Conservation (phyloP, 805 yeast species). For the Candida takata region DNA sequence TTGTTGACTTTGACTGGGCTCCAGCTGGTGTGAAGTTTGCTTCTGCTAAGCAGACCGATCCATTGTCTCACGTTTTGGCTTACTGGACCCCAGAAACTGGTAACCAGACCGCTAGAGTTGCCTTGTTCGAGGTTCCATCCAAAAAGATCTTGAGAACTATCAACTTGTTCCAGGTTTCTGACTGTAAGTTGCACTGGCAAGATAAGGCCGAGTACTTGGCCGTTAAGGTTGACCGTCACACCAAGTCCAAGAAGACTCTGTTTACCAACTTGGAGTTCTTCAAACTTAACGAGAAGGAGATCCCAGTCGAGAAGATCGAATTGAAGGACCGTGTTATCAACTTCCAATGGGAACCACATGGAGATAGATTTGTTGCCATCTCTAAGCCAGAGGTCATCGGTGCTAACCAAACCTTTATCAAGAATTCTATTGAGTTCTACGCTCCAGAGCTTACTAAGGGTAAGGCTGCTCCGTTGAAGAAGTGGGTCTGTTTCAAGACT, state of each 20-base stretch:
- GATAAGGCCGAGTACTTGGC: slow-evolving; percentile 75
- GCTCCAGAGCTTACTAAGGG: slow-evolving; percentile 63
- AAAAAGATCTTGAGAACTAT: slow-evolving; percentile 82
- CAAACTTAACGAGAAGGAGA: slow-evolving; percentile 77
- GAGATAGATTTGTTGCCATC: slow-evolving; percentile 79
- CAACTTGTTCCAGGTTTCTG: slow-evolving; percentile 90
- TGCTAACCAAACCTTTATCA: slow-evolving; percentile 55
- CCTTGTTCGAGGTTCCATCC: slow-evolving; percentile 80
- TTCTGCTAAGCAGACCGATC: slow-evolving; percentile 44
- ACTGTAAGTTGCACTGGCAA: slow-evolving; percentile 92
- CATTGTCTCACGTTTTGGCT: slow-evolving; percentile 62
- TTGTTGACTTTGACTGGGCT: slow-evolving; percentile 90
- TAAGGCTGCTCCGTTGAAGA: slow-evolving; percentile 35
- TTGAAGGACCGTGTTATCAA: slow-evolving; percentile 80
- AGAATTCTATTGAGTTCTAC: slow-evolving; percentile 68
- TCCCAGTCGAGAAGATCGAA: slow-evolving; percentile 93
- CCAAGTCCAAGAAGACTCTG: slow-evolving; percentile 87
- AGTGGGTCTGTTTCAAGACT: slow-evolving; percentile 53
- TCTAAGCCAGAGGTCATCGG: slow-evolving; percentile 46
- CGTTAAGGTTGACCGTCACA: slow-evolving; percentile 94
- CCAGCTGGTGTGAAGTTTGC: slow-evolving; percentile 76
- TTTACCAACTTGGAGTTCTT: slow-evolving; percentile 91
- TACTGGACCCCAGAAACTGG: slow-evolving; percentile 95
- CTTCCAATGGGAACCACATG: slow-evolving; percentile 94
- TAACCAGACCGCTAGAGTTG: slow-evolving; percentile 93